Conservation (phyloP, 768 basidiomycete genomes). For the Tylopilus sp. region DNA sequence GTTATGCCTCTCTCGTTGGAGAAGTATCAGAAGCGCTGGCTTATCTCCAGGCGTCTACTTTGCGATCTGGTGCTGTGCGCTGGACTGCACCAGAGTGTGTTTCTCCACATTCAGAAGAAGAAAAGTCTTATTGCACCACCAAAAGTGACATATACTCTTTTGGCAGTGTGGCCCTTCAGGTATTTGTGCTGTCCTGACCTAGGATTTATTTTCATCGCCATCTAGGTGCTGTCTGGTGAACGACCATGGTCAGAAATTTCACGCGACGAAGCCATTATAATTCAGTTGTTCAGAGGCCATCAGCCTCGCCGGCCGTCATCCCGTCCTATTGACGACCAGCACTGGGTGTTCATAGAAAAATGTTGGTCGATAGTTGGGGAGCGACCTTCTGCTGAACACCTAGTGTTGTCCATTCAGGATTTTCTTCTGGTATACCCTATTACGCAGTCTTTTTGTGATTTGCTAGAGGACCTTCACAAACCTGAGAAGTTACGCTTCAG, state of each 20-base stretch:
- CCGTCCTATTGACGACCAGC: conserved; percentile 3
- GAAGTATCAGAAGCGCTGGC: conserved; percentile 2
- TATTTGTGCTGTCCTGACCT: not conserved
- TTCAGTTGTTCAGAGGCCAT: conserved; percentile 1
- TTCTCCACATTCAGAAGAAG: conserved; percentile 5
- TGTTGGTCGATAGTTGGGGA: conserved; percentile 4
- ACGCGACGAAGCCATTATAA: not conserved
- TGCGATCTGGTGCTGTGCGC: conserved; percentile 4
- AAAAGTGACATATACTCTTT: conserved; percentile 12
- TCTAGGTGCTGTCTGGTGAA: conserved; percentile 4
- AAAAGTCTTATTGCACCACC: not conserved
- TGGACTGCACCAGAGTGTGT: conserved; percentile 7
- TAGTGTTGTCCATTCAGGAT: not conserved
- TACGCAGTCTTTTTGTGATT: not conserved
- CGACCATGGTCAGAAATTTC: conserved; percentile 6
- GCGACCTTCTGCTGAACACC: conserved; percentile 2
- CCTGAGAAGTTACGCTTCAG: conserved; percentile 64
- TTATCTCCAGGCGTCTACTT: conserved; percentile 6
- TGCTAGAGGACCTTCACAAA: conserved; percentile 29
- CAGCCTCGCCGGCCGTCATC: conserved; percentile 5
- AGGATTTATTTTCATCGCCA: not conserved
- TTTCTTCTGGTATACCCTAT: not conserved
- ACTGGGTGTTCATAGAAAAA: conserved; percentile 7
- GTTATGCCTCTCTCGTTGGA: conserved; percentile 5
- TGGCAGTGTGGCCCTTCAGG: conserved; percentile 6